Evolutionary conservation across 192 early-diverging fungal species (phyloP).

Genomic region (Coemansia sp.): DNA sequence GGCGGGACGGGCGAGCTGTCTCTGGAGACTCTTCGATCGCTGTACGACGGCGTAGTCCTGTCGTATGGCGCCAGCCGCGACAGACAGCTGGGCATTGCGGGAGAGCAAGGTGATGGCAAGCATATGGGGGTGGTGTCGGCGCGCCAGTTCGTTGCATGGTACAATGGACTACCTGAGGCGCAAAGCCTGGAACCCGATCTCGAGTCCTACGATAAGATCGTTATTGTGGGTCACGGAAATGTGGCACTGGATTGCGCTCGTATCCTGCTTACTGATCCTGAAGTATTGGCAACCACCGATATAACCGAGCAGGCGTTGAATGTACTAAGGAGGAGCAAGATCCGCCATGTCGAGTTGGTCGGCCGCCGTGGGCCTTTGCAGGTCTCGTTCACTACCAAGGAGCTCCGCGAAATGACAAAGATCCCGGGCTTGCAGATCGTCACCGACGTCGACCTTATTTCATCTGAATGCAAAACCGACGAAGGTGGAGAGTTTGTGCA

Average conservation of each 20-base stretch:
- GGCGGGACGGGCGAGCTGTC: constrained; percentile 40
- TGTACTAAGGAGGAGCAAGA: constrained; percentile 62
- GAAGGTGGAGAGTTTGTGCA: constrained; percentile 36
- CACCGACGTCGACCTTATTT: constrained; percentile 65
- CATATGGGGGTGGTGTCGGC: constrained; percentile 69
- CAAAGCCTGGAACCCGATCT: constrained; percentile 67
- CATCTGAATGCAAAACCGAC: constrained; percentile 53
- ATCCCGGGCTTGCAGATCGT: constrained; percentile 66
- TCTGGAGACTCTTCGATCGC: constrained; percentile 56
- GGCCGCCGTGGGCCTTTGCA: constrained; percentile 93
- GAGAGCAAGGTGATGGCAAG: constrained; percentile 58
- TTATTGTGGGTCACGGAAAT: constrained; percentile 92
- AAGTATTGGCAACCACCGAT: constrained; percentile 81
- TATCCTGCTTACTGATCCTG: constrained; percentile 74
- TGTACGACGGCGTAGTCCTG: constrained; percentile 80
- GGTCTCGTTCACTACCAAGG: constrained; percentile 94
- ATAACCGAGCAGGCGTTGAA: constrained; percentile 77
- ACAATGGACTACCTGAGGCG: constrained; percentile 84
- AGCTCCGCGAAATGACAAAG: constrained; percentile 89
- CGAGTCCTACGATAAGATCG: constrained; percentile 67
- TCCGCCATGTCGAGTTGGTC: constrained; percentile 85
- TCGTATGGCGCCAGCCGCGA: constrained; percentile 86
- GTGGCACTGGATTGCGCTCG: constrained; percentile 92
- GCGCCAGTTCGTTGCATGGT: constrained; percentile 91
- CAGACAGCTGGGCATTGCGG: constrained; percentile 65